Evolutionary conservation across 2,329 filamentous ascomycete species (phyloP).

Genomic region (Fusarium coicis): DNA sequence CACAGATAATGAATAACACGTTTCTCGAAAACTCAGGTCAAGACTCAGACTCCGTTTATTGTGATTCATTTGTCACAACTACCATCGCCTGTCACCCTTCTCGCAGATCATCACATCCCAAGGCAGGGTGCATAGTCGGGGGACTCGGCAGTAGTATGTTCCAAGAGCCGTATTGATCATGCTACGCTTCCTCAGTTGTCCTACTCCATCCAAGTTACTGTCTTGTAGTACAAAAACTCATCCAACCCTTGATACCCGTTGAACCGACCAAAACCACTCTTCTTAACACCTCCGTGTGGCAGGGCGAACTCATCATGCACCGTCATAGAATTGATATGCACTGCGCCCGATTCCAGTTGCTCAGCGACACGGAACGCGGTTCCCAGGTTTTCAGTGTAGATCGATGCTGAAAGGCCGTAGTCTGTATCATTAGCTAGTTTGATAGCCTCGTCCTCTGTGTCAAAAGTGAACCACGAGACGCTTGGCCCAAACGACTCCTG

Average conservation of each 20-base stretch:
- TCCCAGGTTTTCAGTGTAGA: not conserved
- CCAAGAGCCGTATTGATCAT: not conserved
- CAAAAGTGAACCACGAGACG: not conserved
- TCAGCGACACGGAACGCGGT: not conserved
- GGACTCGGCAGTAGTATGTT: too few species aligned
- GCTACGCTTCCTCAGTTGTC: not conserved
- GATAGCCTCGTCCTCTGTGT: not conserved
- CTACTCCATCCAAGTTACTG: not conserved
- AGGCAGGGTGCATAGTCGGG: not conserved
- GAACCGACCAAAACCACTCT: not conserved
- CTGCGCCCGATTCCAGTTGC: not conserved
- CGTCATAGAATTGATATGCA: conserved; percentile 1
- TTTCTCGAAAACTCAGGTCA: accelerated
- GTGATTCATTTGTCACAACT: too few species aligned
- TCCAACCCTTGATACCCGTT: not conserved
- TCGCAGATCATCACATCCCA: not conserved
- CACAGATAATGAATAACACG: not conserved
- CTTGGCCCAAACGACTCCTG: not conserved
- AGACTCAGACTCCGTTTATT: not conserved
- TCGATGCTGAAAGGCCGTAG: not conserved
- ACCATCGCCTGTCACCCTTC: too few species aligned
- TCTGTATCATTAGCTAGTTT: not conserved
- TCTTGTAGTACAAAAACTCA: not conserved
- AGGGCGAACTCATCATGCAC: not conserved
- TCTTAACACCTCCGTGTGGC: not conserved